These are phyloP conservation scores for Trichoderma erinaceum DNA, from an alignment of 495 filamentous ascomycete species.

Conservation along the genomic window DNA sequence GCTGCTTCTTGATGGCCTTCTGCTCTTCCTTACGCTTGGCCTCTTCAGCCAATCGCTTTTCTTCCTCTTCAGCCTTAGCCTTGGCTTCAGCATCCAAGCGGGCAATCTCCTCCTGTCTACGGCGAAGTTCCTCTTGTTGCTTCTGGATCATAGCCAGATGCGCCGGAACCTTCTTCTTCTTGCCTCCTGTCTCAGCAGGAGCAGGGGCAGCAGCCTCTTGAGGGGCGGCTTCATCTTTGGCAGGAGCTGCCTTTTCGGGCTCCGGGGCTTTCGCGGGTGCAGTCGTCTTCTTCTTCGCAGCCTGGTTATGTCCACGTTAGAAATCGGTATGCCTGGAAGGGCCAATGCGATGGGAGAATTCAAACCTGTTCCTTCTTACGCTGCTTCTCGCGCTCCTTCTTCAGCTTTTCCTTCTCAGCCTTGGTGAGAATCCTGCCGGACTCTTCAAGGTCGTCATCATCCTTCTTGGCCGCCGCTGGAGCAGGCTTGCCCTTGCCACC, in stretches of 20 bases:
- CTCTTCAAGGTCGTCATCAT: conserved; percentile 47
- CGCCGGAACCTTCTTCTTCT: conserved; percentile 88
- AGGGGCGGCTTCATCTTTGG: conserved; percentile 31
- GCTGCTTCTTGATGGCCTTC: conserved; percentile 78
- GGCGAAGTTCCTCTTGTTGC: conserved; percentile 78
- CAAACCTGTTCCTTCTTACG: conserved; percentile 83
- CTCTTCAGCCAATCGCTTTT: conserved; percentile 66
- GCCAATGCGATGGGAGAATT: neutral
- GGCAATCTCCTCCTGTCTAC: conserved; percentile 70
- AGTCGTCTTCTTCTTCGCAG: conserved; percentile 62
- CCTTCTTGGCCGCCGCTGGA: conserved; percentile 43
- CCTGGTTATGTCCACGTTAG: conserved; percentile 35
- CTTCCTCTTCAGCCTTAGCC: conserved; percentile 63
- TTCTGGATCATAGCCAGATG: conserved; percentile 78
- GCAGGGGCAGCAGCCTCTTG: conserved; percentile 33
- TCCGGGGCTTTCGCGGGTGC: conserved; percentile 45
- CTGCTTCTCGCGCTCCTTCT: conserved; percentile 93
- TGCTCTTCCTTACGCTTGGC: conserved; percentile 40
- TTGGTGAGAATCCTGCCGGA: conserved; percentile 73
- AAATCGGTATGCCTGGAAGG: neutral
- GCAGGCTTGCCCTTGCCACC: conserved; percentile 83
- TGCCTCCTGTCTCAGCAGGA: conserved; percentile 47
- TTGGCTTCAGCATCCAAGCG: conserved; percentile 65
- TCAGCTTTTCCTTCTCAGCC: conserved; percentile 93
- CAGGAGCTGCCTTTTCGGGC: conserved; percentile 37